Percentiles rank a stretch among this genome's conserved stretches.
Conservation (phyloP, 169 alveolate genomes). For the Eimeria maxima region DNA sequence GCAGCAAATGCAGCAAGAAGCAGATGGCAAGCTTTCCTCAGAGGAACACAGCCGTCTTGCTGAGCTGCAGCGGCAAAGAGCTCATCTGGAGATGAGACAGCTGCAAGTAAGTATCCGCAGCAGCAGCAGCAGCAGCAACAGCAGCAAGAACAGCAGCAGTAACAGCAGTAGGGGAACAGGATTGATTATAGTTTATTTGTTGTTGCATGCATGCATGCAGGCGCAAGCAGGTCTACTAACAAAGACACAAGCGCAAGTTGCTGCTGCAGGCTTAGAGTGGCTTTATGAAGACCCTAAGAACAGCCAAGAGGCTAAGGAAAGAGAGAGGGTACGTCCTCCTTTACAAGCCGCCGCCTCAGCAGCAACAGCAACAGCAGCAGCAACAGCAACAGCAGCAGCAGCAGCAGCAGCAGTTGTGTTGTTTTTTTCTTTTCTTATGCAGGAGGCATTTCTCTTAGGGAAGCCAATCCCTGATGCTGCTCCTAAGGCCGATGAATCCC, state of each 20-base stretch:
- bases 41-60: slow-evolving; percentile 71
- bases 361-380: background rate
- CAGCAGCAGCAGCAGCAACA: background rate
- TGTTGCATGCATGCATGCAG: background rate
- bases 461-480: slow-evolving; percentile 63
- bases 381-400: background rate
- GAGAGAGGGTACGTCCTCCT: background rate
- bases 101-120: slow-evolving; percentile 60
- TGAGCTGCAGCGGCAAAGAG: slow-evolving; percentile 71
- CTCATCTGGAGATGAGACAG: slow-evolving; percentile 71
- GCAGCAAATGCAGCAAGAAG: slow-evolving; percentile 35
- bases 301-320: slow-evolving; percentile 61
- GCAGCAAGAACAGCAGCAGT: too few relatives aligned
- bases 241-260: slow-evolving; percentile 67
- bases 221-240: slow-evolving; percentile 76
- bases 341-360: background rate
- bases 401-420: background rate
- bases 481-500: slow-evolving; percentile 14
- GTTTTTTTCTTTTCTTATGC: background rate
- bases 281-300: slow-evolving; percentile 76
- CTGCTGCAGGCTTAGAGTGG: slow-evolving; percentile 83
- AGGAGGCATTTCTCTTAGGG: slow-evolving; percentile 75
- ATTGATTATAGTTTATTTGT: background rate
- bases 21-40: background rate
- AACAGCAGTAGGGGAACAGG: too few relatives aligned